Percentiles rank a stretch among this genome's conserved stretches.
phyloP scores from a whole-genome alignment of 1,139 yeast genomes.

The Kodamaea alishanica region DNA sequence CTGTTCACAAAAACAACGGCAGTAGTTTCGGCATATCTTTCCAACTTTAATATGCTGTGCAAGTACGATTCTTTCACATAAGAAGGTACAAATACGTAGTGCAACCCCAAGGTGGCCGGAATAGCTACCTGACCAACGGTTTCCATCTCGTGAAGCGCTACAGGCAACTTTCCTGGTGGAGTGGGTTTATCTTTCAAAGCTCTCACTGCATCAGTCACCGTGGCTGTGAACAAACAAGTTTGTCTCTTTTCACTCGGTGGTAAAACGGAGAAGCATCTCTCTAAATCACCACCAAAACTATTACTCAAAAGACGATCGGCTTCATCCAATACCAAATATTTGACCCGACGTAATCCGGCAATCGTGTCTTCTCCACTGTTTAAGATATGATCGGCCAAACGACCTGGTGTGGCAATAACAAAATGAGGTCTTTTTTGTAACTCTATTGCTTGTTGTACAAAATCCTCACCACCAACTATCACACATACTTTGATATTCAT shows the following conservation, averaged over 20 bases:
- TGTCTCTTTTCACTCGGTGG: constrained; percentile 76
- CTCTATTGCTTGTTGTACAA: constrained; percentile 78
- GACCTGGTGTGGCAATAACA: constrained; percentile 95
- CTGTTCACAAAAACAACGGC: constrained; percentile 89
- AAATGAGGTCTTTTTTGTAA: constrained; percentile 86
- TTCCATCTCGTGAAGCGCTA: constrained; percentile 81
- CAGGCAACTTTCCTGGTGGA: constrained; percentile 58
- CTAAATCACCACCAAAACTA: constrained; percentile 78
- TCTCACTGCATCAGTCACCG: constrained; percentile 89
- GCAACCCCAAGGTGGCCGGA: constrained; percentile 65
- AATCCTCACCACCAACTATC: constrained; percentile 93
- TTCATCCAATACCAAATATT: constrained; percentile 86
- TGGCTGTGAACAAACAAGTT: constrained; percentile 90
- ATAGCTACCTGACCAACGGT: constrained; percentile 68
- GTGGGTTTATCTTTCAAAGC: constrained; percentile 68
- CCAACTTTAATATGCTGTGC: constrained; percentile 60
- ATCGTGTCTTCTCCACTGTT: constrained; percentile 88
- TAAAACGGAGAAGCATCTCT: constrained; percentile 63
- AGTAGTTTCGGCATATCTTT: constrained; percentile 59
- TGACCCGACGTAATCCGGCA: constrained; percentile 70
- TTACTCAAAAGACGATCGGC: constrained; percentile 88
- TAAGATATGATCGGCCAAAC: constrained; percentile 88
- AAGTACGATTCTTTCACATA: constrained; percentile 89
- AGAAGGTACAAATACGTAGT: constrained; percentile 63
- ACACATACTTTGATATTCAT: constrained; percentile 81